Base-by-base conservation (phyloP, 2,329 filamentous ascomycete species). In the Stagonosporopsis vannaccii region DNA sequence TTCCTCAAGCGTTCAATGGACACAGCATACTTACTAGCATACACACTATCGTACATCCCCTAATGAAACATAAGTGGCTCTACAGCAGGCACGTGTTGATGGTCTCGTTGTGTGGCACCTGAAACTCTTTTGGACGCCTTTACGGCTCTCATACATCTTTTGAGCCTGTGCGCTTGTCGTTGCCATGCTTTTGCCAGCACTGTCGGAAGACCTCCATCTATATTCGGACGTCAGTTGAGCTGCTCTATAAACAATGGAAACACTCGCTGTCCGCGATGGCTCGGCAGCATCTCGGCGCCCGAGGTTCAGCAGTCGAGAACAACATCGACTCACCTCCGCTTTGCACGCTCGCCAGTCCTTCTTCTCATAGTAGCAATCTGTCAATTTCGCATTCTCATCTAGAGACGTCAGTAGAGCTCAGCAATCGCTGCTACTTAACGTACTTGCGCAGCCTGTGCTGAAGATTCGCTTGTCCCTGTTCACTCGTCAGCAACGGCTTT, bases 391-490 rank as follows among this genome's bases (percentile, higher is more conserved):
- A 71, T 98, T 97, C 73, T 98, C 94, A 20, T 86, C 94, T 97
- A 64, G 3, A 17, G 3, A 19, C 13, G 22, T 56, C 30, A 56
- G 53, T n/a, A 5, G 3, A 13, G 36, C 17, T 6, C 13, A 15
- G 13, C 5, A 19, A 17, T 44, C 26, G 19, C 8, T 23, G 19
- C n/a, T 13, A 13, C 12, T 17, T 9, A 13, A 59, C 60, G 13
- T 79, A 96, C 94, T 88, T 77, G 92, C 86, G 73, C 94, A 98
- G 56, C 94, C 95, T 2, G 94, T 98, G 81, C 92, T 97, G 81
- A 92, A 96, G 77, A 98, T 98, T 73, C 95, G 85, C 84, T 97
- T 94, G 81, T 98, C 93, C 94, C 94, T 98, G 74, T 66, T 36
- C 30, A 36, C 5, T 28, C 47, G 37, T 57, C 47, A 58, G 50